Evolutionary conservation across 257 asterid species (phyloP), one percentile per base, ranked within the genome.

Genomic region (Lithospermum erythrorhizon): DNA sequence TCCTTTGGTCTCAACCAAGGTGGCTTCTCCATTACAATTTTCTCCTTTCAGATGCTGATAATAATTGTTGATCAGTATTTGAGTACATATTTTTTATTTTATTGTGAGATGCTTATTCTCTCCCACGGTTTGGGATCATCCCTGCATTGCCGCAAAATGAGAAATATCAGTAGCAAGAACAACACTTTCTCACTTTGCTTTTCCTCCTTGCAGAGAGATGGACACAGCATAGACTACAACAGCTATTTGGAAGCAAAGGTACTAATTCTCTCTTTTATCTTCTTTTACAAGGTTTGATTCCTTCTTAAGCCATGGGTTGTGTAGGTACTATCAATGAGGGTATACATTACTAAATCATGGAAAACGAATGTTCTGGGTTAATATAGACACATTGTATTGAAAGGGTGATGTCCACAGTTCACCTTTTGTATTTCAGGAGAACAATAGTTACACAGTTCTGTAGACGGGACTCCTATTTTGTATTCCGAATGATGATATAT

Each of bases 1-100:
- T 69, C 98, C 98, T 52, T 88, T 93, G 47, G 96, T 93, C 67
- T 72, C 95, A 54, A 79, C 84, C 76, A 93, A 89, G 97, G 98
- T 93, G 81, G 59, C 7, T 23, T 21, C 51, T 59, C 17, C 9
- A 32, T 5, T 10, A 19, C 52, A 9, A 48, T 30, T 0, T 61
- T 57, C 41, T 37, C 51, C 47, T 62, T 25, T 11, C 21, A 15
- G 21, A 22, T 47, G 53, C 18, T 55, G 14, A 7, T 55, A 2
- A 55, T 55, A 21, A 24, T 24, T 24, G 27, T 1, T 24, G 27
- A 24, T 24, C n/a, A n/a, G n/a, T n/a, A n/a, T n/a, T n/a, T n/a
- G n/a, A n/a, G n/a, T n/a, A n/a, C n/a, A n/a, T n/a, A n/a, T n/a
- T n/a, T n/a, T n/a, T n/a, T 24, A 24, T 24, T 24, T 24, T 24